Percentiles rank a stretch among this genome's conserved stretches.
phyloP scores from a whole-genome alignment of 2,329 filamentous ascomycete species.

The Penicillium capsulatum region DNA sequence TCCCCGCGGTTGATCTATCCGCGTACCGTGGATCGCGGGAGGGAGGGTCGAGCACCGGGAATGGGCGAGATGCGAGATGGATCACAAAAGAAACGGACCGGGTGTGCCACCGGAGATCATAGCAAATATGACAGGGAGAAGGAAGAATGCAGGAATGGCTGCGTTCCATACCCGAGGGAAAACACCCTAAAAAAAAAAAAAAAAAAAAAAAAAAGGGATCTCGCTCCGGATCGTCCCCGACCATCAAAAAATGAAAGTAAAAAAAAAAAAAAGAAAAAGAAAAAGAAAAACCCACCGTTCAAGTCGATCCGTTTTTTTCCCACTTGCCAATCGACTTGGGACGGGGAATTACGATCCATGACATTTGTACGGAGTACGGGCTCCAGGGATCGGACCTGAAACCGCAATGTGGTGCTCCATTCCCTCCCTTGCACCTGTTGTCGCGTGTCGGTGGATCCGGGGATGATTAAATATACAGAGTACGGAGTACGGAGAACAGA shows the following conservation, averaged over 20 bases:
- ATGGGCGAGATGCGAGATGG: conserved; percentile 9
- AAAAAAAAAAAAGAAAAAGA: conserved; percentile 17
- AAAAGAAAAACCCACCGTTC: conserved; percentile 17
- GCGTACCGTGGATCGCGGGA: conserved; percentile 9
- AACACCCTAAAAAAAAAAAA: not conserved
- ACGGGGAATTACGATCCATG: not conserved
- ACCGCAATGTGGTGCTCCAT: no score
- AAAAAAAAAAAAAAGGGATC: not conserved
- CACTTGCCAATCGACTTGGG: not conserved
- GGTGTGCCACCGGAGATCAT: not conserved
- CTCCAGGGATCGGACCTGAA: no score
- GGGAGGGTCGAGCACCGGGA: conserved; percentile 9
- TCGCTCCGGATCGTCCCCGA: conserved; percentile 4
- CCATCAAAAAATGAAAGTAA: conserved; percentile 5
- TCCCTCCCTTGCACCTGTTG: not conserved
- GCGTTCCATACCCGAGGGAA: not conserved
- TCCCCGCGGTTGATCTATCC: conserved; percentile 9
- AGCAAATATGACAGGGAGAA: conserved; percentile 2
- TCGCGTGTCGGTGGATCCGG: not conserved
- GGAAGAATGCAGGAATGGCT: conserved; percentile 3
- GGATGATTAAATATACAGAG: not conserved
- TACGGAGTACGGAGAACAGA: no score
- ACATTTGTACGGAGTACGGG: no score
- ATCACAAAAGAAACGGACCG: conserved; percentile 12
- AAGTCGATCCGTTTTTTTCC: conserved; percentile 11